Conservation (phyloP, 768 basidiomycete genomes). For the Hypholoma sublateritium region DNA sequence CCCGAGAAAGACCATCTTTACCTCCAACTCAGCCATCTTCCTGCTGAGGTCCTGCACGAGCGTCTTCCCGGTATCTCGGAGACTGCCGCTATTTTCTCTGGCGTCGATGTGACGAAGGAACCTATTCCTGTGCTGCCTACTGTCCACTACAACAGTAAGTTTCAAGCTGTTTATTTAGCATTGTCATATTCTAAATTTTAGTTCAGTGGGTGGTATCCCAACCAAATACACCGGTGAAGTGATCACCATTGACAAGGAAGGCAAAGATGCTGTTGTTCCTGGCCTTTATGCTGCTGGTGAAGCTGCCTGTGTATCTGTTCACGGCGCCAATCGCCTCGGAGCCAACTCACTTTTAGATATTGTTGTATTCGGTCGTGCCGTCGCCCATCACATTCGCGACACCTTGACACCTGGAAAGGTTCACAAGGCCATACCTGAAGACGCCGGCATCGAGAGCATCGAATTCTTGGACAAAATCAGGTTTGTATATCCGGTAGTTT, state of each 20-base stretch:
- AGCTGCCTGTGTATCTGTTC: slow-evolving; percentile 98
- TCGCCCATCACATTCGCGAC: slow-evolving; percentile 95
- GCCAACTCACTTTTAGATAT: slow-evolving; percentile 99
- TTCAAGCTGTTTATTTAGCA: not conserved
- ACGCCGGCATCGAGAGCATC: slow-evolving; percentile 82
- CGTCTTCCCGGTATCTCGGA: slow-evolving; percentile 99
- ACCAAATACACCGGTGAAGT: slow-evolving; percentile 98
- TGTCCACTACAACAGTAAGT: slow-evolving; percentile 97
- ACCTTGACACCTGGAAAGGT: slow-evolving; percentile 86
- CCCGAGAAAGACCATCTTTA: slow-evolving; percentile 98
- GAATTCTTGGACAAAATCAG: slow-evolving; percentile 89
- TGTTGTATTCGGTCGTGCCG: slow-evolving; percentile 99
- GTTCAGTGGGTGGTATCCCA: slow-evolving; percentile 96
- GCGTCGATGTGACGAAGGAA: slow-evolving; percentile 99
- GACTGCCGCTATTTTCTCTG: slow-evolving; percentile 97
- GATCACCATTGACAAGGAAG: slow-evolving; percentile 81
- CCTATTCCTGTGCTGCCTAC: slow-evolving; percentile 98
- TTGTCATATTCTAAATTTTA: slow-evolving; percentile 3
- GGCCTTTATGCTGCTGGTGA: slow-evolving; percentile 99
- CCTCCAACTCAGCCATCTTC: slow-evolving; percentile 95
- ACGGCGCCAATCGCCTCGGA: slow-evolving; percentile 98
- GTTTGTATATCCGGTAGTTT: slow-evolving; percentile 24
- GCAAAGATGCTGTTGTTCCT: slow-evolving; percentile 92
- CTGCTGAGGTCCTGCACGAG: slow-evolving; percentile 93
- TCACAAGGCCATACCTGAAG: slow-evolving; percentile 84